A percentile compares a stretch with the other conserved stretches of the same genome.
These are phyloP conservation scores for Linderniella brevidens DNA, from an alignment of 257 asterid genomes.

Conservation along the genomic window DNA sequence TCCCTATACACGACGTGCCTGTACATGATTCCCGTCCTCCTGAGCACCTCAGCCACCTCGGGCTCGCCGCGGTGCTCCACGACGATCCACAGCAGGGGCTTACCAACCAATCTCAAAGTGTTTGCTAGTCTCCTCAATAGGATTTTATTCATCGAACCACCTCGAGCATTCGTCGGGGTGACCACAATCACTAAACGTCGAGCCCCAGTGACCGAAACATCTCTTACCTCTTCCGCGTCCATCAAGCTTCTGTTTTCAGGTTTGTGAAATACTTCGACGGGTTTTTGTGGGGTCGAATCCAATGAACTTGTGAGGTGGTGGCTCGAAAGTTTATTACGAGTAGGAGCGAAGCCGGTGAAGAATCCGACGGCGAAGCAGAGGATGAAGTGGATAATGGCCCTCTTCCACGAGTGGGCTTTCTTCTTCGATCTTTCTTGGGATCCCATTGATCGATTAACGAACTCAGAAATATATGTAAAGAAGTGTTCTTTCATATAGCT, in stretches of 20 bases:
- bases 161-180: constrained; percentile 42
- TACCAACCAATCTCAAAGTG: constrained; percentile 54
- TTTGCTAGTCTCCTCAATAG: constrained; percentile 41
- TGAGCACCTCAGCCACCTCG: constrained; percentile 43
- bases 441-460: constrained; percentile 48
- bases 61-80: constrained; percentile 42
- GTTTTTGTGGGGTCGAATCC: constrained; percentile 17
- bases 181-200: constrained; percentile 38
- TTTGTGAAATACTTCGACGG: constrained; percentile 27
- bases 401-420: constrained; percentile 56
- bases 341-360: constrained; percentile 84
- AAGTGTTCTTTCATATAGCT: constrained; percentile 4
- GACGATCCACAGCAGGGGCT: constrained; percentile 69
- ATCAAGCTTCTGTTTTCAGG: constrained; percentile 12
- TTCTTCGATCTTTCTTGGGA: constrained; percentile 69
- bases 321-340: constrained; percentile 13
- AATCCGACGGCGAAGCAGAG: constrained; percentile 77
- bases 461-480: constrained; percentile 71
- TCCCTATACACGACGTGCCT: constrained; percentile 77
- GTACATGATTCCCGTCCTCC: constrained; percentile 70
- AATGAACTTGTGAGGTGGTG: no score
- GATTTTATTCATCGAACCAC: constrained; percentile 17
- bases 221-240: not conserved
- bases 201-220: no score
- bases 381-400: constrained; percentile 57